A percentile compares a stretch with the other conserved stretches of the same genome.
These are phyloP conservation scores for Plantago major DNA, from an alignment of 257 asterid species.

Conservation along the genomic window DNA sequence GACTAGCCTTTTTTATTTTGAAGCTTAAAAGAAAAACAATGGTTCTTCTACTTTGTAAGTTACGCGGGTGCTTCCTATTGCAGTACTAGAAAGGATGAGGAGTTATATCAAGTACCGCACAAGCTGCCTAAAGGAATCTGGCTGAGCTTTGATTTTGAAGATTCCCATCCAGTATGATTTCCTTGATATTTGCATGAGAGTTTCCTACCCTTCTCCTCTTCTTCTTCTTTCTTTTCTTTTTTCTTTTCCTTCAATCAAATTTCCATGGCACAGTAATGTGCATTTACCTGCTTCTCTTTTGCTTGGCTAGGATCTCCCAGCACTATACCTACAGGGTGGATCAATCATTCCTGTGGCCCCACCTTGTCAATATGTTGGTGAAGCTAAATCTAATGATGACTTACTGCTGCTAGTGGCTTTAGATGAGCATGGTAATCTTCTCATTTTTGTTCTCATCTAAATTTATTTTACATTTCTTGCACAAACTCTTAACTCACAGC, in stretches of 20 bases:
- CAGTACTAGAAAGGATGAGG: constrained; percentile 64
- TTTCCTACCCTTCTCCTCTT: no score
- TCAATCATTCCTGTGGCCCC: constrained; percentile 72
- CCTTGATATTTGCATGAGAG: constrained; percentile 10
- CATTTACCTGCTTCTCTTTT: constrained; percentile 11
- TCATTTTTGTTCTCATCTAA: background rate
- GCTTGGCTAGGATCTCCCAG: constrained; percentile 75
- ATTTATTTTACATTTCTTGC: background rate
- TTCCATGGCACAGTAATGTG: constrained; percentile 3
- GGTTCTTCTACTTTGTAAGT: constrained; percentile 5
- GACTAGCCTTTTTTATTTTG: background rate
- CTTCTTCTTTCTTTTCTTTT: background rate
- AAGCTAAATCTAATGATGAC: constrained; percentile 68
- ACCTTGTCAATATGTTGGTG: constrained; percentile 67
- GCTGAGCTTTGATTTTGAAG: constrained; percentile 85
- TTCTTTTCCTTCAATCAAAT: background rate
- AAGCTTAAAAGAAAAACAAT: constrained; percentile 1
- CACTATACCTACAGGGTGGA: constrained; percentile 81
- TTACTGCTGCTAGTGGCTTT: constrained; percentile 70
- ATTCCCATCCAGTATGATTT: constrained; percentile 77
- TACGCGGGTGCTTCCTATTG: constrained; percentile 19
- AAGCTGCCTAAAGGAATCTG: constrained; percentile 81
- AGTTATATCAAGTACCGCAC: constrained; percentile 46
- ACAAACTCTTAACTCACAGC: background rate
- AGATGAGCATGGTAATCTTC: constrained; percentile 63